Base-by-base conservation (phyloP, 1,284 basidiomycete species). In the Heterobasidion occidentale region DNA sequence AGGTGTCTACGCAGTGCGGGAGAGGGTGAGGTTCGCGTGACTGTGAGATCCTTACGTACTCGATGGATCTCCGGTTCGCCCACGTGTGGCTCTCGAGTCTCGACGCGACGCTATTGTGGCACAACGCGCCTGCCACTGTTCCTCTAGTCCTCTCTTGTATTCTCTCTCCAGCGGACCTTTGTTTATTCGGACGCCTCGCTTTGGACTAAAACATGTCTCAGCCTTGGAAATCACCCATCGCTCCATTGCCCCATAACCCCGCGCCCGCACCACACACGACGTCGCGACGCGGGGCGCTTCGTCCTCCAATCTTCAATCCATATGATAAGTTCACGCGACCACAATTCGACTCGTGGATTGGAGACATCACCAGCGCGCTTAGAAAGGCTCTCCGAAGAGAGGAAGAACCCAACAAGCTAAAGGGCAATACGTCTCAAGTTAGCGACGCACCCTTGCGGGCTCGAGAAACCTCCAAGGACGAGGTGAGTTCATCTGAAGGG, bases 271-370 rank as follows among this genome's bases (percentile, higher is more conserved):
- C 50, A 34, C 47, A 53, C 17, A 19, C 51, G 11, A 7, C 46
- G 1, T 59, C 60, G 38, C 56, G 59, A 12, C 60, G 63, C 55
- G 62, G 61, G 50, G 49, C 61, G 9, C 63, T 65, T n/a, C 62
- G 68, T 3, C 62, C 80, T 14, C 84, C 84, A n/a, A 77, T 86
- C 53, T 68, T 78, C 56, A 86, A 86, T 61, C 85, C 85, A 2
- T 88, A 81, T 65, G 83, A 87, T 67, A 84, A 83, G 65, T 84
- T 86, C 67, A 75, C 82, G 6, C 77, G 82, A 65, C 68, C 74
- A 2, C 78, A 86, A 60, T 86, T 87, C 63, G 83, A 87, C 73
- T 71, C 74, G 64, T 86, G 81, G 80, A 85, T 88, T 63, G 77
- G 73, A 60, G 81, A 75, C 62, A 78, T 88, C 51, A 86, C 82